These are phyloP conservation scores for Cytospora piceicola DNA, from an alignment of 2,329 filamentous ascomycete genomes.

Conservation along the genomic window DNA sequence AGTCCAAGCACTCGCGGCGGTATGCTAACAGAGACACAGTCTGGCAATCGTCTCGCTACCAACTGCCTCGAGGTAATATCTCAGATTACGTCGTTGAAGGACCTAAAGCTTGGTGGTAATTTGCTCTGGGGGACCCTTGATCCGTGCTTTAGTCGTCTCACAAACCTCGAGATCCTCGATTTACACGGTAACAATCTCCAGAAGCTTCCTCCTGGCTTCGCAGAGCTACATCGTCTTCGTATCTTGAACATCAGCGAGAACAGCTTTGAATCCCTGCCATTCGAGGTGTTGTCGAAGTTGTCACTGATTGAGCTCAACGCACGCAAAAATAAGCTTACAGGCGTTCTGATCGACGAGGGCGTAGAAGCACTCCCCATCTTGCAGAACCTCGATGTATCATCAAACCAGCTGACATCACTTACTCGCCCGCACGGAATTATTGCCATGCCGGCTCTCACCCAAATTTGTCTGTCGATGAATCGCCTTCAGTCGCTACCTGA, in stretches of 20 bases:
- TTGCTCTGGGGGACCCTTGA: constrained; percentile 70
- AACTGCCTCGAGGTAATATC: constrained; percentile 72
- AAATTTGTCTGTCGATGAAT: constrained; percentile 80
- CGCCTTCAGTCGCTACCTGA: constrained; percentile 74
- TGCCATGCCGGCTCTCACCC: constrained; percentile 72
- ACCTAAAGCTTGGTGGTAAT: constrained; percentile 83
- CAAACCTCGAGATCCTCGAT: constrained; percentile 77
- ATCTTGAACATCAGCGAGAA: constrained; percentile 83
- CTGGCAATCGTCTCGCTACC: constrained; percentile 79
- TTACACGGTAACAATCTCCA: constrained; percentile 80
- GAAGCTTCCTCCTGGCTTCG: constrained; percentile 68
- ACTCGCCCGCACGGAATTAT: constrained; percentile 49
- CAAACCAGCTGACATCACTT: constrained; percentile 70
- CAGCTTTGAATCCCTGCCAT: constrained; percentile 70
- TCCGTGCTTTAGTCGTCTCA: constrained; percentile 64
- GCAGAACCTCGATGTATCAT: constrained; percentile 76
- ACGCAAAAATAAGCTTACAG: constrained; percentile 77
- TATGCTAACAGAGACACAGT: constrained; percentile 50
- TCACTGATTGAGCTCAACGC: constrained; percentile 75
- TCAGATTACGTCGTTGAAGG: constrained; percentile 72
- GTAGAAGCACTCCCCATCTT: constrained; percentile 65
- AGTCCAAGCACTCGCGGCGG: constrained; percentile 5
- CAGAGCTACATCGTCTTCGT: constrained; percentile 70
- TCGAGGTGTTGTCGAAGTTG: constrained; percentile 67
- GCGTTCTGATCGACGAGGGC: constrained; percentile 68